A percentile compares a stretch with the other conserved stretches of the same genome.
Conservation (phyloP, 2,329 filamentous ascomycete species). For the Penicillium sp. region DNA sequence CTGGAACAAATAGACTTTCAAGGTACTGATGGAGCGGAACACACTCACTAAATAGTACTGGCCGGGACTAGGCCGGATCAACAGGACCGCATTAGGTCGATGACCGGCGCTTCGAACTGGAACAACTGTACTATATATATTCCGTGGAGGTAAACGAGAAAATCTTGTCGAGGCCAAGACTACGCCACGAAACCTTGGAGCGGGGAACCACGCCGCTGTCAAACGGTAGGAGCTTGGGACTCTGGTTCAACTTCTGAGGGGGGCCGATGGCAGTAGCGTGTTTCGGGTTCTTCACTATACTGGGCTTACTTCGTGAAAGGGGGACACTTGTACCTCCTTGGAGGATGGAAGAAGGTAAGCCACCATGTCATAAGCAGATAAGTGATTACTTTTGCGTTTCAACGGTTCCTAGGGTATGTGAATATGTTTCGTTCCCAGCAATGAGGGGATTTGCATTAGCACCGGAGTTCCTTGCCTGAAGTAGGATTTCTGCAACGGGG, state of each 20-base stretch:
- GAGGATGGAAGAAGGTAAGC: not conserved
- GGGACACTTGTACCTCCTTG: not conserved
- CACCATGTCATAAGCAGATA: not conserved
- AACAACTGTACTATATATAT: not conserved
- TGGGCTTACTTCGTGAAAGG: not conserved
- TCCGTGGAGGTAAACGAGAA: not conserved
- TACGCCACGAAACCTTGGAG: not conserved
- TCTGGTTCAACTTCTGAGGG: not conserved
- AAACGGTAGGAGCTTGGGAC: slow-evolving; percentile 10
- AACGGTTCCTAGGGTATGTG: not conserved
- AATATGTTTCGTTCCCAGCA: not conserved
- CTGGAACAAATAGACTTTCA: not conserved
- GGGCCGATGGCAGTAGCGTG: not conserved
- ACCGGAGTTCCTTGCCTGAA: slow-evolving; percentile 19
- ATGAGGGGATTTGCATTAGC: not conserved
- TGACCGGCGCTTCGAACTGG: not conserved
- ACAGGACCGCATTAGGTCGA: not conserved
- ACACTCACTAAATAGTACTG: not conserved
- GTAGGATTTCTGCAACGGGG: slow-evolving; percentile 10
- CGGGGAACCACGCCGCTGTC: slow-evolving; percentile 3
- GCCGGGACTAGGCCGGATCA: not conserved
- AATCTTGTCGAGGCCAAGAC: not conserved
- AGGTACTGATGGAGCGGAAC: not conserved
- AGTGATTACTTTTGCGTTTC: not conserved
- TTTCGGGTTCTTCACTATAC: not conserved